Conservation (phyloP, 176 grass and related monocot species). For the Hsuehochloa calcarea region DNA sequence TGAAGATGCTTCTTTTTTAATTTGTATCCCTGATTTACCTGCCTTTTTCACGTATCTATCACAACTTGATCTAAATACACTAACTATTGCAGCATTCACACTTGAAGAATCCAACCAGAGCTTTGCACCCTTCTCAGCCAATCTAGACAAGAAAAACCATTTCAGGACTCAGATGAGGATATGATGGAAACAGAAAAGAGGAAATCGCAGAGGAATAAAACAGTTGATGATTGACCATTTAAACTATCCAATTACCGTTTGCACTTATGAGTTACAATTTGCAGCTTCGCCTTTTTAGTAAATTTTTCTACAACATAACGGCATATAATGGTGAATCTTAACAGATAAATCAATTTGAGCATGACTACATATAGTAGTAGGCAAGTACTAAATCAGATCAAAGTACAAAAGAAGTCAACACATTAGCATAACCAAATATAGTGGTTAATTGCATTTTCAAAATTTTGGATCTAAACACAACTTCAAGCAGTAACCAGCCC, state of each 20-base stretch:
- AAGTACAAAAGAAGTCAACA: neutral
- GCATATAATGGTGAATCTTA: neutral
- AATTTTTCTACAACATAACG: neutral
- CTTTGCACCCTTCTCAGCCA: constrained; percentile 70
- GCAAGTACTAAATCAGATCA: constrained; percentile 3
- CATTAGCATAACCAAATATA: neutral
- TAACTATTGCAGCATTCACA: constrained; percentile 88
- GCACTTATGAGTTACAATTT: neutral
- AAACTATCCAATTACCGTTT: neutral
- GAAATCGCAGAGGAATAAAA: neutral
- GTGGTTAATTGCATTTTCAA: neutral
- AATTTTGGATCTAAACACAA: neutral
- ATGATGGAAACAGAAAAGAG: constrained; percentile 9
- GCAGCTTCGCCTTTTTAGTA: neutral
- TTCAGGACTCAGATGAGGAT: constrained; percentile 18
- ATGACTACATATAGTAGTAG: neutral
- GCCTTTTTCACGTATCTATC: constrained; percentile 33
- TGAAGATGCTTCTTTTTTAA: constrained; percentile 17
- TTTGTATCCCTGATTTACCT: constrained; percentile 31
- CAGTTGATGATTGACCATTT: neutral
- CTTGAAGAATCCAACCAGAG: constrained; percentile 90
- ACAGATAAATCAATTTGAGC: neutral
- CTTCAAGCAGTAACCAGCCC: constrained; percentile 4
- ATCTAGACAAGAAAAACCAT: constrained; percentile 44
- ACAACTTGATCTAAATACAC: constrained; percentile 63